These are phyloP conservation scores for Asterophora lycoperdoides DNA, from an alignment of 768 basidiomycete genomes.

Conservation along the genomic window DNA sequence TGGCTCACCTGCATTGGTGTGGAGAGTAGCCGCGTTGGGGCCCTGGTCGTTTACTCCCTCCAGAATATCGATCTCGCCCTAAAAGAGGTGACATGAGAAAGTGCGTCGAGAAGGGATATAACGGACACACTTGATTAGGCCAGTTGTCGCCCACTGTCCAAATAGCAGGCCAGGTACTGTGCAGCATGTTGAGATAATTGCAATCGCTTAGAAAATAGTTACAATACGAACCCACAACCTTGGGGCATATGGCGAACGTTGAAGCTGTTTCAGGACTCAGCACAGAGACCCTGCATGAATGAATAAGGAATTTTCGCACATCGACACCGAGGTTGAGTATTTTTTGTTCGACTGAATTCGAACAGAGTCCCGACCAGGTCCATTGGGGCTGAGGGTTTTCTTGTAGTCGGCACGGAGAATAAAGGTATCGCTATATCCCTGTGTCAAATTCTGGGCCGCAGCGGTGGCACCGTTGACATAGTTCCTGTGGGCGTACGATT, in stretches of 20 bases:
- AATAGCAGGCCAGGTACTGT: conserved; percentile 50
- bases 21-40: conserved; percentile 35
- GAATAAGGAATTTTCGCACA: too few species aligned
- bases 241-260: conserved; percentile 58
- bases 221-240: conserved; percentile 44
- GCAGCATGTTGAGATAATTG: background rate
- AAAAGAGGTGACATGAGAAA: background rate
- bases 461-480: background rate
- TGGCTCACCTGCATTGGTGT: conserved; percentile 43
- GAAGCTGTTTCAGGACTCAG: too few species aligned
- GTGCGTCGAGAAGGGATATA: too few species aligned
- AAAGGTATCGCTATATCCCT: conserved; percentile 37
- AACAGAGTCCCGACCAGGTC: conserved; percentile 50
- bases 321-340: too few species aligned
- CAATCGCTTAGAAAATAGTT: background rate
- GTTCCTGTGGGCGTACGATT: background rate
- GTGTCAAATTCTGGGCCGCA: conserved; percentile 39
- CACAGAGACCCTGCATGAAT: too few species aligned
- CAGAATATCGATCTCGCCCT: conserved; percentile 48
- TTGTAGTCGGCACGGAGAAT: conserved; percentile 44
- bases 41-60: conserved; percentile 39
- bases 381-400: conserved; percentile 34
- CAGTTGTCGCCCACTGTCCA: conserved; percentile 53
- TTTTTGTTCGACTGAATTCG: too few species aligned
- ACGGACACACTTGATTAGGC: conserved; percentile 36